These are phyloP conservation scores for Leccinum rimulosum DNA, from an alignment of 768 basidiomycete genomes.

Conservation along the genomic window DNA sequence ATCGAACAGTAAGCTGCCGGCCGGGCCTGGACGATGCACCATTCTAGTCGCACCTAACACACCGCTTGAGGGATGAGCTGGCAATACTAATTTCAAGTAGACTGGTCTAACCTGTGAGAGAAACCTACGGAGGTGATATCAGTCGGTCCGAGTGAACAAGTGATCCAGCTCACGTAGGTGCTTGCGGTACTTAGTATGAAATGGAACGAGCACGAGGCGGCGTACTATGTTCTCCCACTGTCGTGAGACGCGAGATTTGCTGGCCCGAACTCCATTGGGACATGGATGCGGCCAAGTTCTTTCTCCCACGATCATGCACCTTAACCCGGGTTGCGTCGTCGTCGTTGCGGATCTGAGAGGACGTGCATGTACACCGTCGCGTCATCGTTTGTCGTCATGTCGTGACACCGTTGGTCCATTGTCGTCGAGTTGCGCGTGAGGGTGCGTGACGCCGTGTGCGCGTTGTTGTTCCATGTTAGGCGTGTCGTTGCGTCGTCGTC, in stretches of 20 bases:
- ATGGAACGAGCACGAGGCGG: not conserved
- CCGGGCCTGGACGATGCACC: no score
- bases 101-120: not conserved
- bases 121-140: not conserved
- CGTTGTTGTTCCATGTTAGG: no score
- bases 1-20: slow-evolving; percentile 3
- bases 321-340: no score
- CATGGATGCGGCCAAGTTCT: not conserved
- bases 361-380: no score
- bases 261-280: not conserved
- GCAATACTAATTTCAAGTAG: not conserved
- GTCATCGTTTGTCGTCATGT: no score
- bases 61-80: not conserved
- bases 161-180: slow-evolving; percentile 3
- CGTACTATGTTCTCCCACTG: not conserved
- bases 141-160: not conserved
- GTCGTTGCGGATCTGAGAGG: no score
- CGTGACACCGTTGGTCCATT: no score
- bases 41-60: not conserved
- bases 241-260: not conserved
- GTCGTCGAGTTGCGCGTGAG: no score
- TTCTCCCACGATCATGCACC: not conserved
- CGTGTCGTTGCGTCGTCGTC: no score
- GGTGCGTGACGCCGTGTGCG: no score
- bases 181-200: not conserved